Conservation (phyloP, 2,329 filamentous ascomycete species). For the Pseudocercospora vitis region DNA sequence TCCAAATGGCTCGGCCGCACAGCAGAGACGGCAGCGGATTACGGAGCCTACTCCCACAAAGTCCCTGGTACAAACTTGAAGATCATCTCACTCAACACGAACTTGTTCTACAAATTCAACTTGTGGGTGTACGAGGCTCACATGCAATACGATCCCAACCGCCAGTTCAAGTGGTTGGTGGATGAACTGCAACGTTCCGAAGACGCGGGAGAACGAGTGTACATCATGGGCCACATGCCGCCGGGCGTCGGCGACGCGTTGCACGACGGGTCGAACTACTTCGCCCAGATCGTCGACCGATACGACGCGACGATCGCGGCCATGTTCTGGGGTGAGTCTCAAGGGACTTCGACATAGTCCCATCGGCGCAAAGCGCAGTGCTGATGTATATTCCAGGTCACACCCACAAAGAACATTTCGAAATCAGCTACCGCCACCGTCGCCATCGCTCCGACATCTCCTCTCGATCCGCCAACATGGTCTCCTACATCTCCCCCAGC, state of each 20-base stretch:
- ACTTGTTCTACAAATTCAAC: conserved; percentile 61
- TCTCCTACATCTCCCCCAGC: conserved; percentile 57
- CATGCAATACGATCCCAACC: conserved; percentile 54
- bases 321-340: conserved; percentile 49
- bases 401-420: conserved; percentile 59
- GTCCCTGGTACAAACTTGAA: conserved; percentile 49
- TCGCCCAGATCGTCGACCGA: conserved; percentile 43
- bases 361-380: too few relatives aligned
- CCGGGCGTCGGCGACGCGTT: conserved; percentile 52
- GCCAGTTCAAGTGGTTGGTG: conserved; percentile 57
- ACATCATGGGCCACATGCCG: conserved; percentile 60
- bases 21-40: conserved; percentile 39
- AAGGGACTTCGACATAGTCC: not conserved
- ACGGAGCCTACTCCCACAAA: conserved; percentile 53
- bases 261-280: conserved; percentile 47
- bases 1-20: conserved; percentile 49
- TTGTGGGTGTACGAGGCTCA: conserved; percentile 56
- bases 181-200: conserved; percentile 56
- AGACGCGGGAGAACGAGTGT: conserved; percentile 53
- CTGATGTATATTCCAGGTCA: conserved; percentile 42
- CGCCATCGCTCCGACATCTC: conserved; percentile 47
- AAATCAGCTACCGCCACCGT: conserved; percentile 57
- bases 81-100: conserved; percentile 61
- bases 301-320: conserved; percentile 57
- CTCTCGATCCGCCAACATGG: conserved; percentile 48